Evolutionary conservation across 2,329 filamentous ascomycete species (phyloP), one percentile per base, ranked within the genome.

Genomic region (Chaetoscypha palmicola): DNA sequence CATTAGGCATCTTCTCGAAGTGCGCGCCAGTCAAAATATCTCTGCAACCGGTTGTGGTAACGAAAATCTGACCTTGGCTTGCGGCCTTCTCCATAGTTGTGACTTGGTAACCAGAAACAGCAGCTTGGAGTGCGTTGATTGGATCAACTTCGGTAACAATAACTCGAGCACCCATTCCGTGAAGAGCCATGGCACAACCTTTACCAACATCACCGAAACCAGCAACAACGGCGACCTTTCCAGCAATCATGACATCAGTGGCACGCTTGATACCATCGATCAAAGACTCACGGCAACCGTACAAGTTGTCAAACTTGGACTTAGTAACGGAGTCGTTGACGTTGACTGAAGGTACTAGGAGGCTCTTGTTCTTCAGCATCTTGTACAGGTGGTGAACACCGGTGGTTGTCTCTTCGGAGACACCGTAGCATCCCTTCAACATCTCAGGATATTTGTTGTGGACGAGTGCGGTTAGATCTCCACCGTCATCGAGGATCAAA

Each of bases 251-350:
- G 72, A 97, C 92, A 76, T 98, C 91, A 70, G 92, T 98, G 62
- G 92, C 91, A 76, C 91, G 91, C 86, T 97, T 98, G 83, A 98
- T 97, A 69, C 92, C 92, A 70, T 98, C 92, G 64, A 98, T 83
- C 62, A 98, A 85, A 54, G 91, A 96, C 77, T 97, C 92, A 68
- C 89, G 84, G 88, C 92, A 97, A 66, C 92, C 91, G 81, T 97
- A 98, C 57, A 97, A 76, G 83, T 98, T 98, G 81, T 97, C 92
- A 69, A 98, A 98, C 81, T 98, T 98, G 74, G 89, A 95, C 84
- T 97, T 98, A 72, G 92, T 98, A 67, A 98, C 91, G 48, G 86
- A 90, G 82, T 98, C 91, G 77, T 98, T 97, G 79, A 98, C 91
- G 72, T 98, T 98, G 83, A 97, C 88, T 71, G 91, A 79, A 58